Conservation (phyloP, 2,329 filamentous ascomycete species). For the Sarocladium brachiariae region DNA sequence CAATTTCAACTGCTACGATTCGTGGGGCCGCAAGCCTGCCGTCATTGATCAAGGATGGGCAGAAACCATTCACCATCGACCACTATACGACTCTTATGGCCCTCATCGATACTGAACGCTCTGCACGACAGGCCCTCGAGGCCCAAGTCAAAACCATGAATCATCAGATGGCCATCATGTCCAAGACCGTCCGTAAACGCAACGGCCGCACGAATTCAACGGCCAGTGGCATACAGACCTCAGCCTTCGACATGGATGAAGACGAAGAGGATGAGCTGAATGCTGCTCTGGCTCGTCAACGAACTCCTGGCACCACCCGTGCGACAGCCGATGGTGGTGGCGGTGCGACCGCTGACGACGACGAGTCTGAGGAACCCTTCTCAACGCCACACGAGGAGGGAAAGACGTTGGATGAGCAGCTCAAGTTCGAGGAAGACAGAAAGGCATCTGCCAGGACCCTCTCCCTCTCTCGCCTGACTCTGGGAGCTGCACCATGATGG, state of each 20-base stretch:
- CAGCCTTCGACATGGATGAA: slow-evolving; percentile 36
- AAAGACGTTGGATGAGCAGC: slow-evolving; percentile 34
- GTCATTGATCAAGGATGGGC: slow-evolving; percentile 26
- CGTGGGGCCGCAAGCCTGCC: slow-evolving; percentile 41
- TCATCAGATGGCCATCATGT: slow-evolving; percentile 41
- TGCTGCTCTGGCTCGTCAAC: slow-evolving; percentile 9
- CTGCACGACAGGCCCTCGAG: slow-evolving; percentile 48
- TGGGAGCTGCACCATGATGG: slow-evolving; percentile 23
- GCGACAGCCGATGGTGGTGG: slow-evolving; percentile 14
- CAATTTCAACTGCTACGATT: slow-evolving; percentile 40
- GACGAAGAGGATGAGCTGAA: slow-evolving; percentile 26
- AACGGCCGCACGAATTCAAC: slow-evolving; percentile 5
- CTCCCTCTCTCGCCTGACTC: slow-evolving; percentile 55
- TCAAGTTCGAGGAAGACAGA: slow-evolving; percentile 31
- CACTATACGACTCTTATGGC: slow-evolving; percentile 44
- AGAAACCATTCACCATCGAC: slow-evolving; percentile 31
- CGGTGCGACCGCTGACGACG: slow-evolving; percentile 15
- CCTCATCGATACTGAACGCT: slow-evolving; percentile 50
- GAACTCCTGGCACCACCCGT: slow-evolving; percentile 13
- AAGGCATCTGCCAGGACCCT: slow-evolving; percentile 55
- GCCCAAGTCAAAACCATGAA: slow-evolving; percentile 47
- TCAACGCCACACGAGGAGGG: slow-evolving; percentile 45
- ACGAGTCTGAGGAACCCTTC: slow-evolving; percentile 30
- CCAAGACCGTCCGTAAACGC: slow-evolving; percentile 24
- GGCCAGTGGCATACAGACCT: slow-evolving; percentile 19